Conservation (phyloP, 371 early-diverging fungal species). For the Rhizomucor miehei region DNA sequence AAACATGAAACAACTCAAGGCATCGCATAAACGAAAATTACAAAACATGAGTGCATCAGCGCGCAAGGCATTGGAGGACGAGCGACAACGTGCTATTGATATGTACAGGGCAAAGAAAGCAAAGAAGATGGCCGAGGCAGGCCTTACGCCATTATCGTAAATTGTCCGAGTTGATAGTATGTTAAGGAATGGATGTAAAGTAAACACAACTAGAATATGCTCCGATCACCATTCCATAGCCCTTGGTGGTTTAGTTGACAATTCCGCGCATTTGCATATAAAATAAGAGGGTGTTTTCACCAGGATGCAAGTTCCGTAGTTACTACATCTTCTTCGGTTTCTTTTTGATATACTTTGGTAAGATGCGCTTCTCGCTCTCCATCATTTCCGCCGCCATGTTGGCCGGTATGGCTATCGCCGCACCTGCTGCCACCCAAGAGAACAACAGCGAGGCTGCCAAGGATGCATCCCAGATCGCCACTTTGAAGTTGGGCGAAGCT, state of each 20-base stretch:
- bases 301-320: not conserved
- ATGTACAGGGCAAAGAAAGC: slow-evolving; percentile 50
- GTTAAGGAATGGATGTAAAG: slow-evolving; percentile 1
- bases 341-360: slow-evolving; percentile 1
- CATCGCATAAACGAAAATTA: slow-evolving; percentile 43
- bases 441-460: slow-evolving; percentile 8
- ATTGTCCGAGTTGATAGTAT: slow-evolving; percentile 5
- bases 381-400: slow-evolving; percentile 31
- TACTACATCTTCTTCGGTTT: slow-evolving; percentile 1
- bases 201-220: slow-evolving; percentile 4
- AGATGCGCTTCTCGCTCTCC: slow-evolving; percentile 40
- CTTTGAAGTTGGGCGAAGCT: slow-evolving; percentile 15
- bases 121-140: slow-evolving; percentile 33
- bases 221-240: slow-evolving; percentile 10
- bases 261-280: slow-evolving; percentile 1
- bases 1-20: slow-evolving; percentile 44
- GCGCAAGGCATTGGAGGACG: slow-evolving; percentile 32
- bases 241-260: not conserved
- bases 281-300: not conserved
- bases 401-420: slow-evolving; percentile 24
- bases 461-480: slow-evolving; percentile 8
- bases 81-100: slow-evolving; percentile 42
- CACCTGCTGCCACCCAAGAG: slow-evolving; percentile 10
- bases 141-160: slow-evolving; percentile 23
- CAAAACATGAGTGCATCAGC: slow-evolving; percentile 47